These are phyloP conservation scores for Colletotrichum sp. DNA, from an alignment of 2,329 filamentous ascomycete genomes.

Conservation along the genomic window DNA sequence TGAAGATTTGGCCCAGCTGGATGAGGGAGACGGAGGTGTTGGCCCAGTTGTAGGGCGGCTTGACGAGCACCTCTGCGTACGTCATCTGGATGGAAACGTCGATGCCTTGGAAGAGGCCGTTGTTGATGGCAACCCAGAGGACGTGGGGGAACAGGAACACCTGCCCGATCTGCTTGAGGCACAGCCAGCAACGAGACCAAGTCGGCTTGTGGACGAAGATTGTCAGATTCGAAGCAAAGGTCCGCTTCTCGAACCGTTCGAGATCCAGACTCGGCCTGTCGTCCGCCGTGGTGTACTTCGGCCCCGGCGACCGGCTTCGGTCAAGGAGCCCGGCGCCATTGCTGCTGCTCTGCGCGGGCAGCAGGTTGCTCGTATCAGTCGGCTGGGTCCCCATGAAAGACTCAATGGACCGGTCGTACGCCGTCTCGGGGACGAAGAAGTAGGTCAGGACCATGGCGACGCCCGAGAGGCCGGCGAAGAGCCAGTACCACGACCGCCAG, in stretches of 20 bases:
- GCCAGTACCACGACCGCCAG: constrained; percentile 13
- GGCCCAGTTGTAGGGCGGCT: constrained; percentile 18
- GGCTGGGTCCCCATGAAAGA: constrained; percentile 3
- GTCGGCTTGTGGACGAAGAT: not conserved
- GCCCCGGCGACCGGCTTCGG: not conserved
- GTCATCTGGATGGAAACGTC: constrained; percentile 18
- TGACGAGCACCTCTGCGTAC: constrained; percentile 11
- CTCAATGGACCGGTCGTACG: constrained; percentile 4
- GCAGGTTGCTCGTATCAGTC: not conserved
- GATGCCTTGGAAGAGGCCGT: constrained; percentile 18
- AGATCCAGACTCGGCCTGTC: not conserved
- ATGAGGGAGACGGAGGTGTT: constrained; percentile 17
- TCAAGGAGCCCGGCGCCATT: not conserved
- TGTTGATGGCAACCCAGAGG: constrained; percentile 17
- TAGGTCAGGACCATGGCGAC: constrained; percentile 5
- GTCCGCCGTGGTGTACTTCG: not conserved
- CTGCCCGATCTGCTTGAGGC: constrained; percentile 9
- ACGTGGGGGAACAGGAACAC: constrained; percentile 19
- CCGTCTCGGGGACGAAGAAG: constrained; percentile 17
- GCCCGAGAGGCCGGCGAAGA: constrained; percentile 4
- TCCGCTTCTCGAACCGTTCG: not conserved
- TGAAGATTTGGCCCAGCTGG: constrained; percentile 5
- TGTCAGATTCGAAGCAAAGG: not conserved
- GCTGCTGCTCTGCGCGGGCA: not conserved
- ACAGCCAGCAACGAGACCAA: not conserved